Percentiles rank a stretch among this genome's conserved stretches.
Conservation (phyloP, 805 yeast species). For the Saccharomycopsis fodiens region DNA sequence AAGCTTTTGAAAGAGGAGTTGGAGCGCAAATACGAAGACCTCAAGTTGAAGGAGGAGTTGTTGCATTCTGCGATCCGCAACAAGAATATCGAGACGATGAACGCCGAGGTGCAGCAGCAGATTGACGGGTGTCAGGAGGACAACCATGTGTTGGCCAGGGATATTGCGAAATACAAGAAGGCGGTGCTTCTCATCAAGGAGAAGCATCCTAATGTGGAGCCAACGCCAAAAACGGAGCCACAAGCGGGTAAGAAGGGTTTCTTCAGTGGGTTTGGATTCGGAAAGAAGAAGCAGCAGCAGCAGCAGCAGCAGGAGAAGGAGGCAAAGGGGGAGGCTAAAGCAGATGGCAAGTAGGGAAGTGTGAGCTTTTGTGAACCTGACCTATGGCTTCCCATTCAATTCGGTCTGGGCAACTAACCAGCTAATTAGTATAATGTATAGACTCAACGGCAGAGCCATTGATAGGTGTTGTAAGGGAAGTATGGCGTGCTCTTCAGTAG, state of each 20-base stretch:
- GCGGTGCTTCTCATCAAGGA: neutral
- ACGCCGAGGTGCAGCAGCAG: constrained; percentile 16
- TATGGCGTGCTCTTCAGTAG: too few relatives aligned
- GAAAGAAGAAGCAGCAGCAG: too few relatives aligned
- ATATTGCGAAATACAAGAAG: constrained; percentile 1
- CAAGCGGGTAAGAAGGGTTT: neutral
- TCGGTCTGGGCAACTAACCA: too few relatives aligned
- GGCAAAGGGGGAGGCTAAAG: too few relatives aligned
- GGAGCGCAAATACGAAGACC: constrained; percentile 6
- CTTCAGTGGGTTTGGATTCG: constrained; percentile 15
- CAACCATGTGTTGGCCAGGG: constrained; percentile 10
- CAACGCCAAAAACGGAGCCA: neutral
- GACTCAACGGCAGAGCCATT: too few relatives aligned
- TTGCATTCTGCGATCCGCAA: constrained; percentile 12
- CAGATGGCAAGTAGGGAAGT: too few relatives aligned
- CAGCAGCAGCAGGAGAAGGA: too few relatives aligned
- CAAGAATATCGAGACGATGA: constrained; percentile 13
- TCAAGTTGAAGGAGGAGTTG: constrained; percentile 16
- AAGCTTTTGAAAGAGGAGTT: constrained; percentile 15
- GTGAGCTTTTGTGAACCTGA: too few relatives aligned
- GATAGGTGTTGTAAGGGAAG: too few relatives aligned
- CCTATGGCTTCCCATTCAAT: too few relatives aligned
- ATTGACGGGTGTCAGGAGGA: constrained; percentile 11
- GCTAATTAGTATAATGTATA: too few relatives aligned
- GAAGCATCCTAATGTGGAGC: neutral